These are phyloP conservation scores for Plasmodium blacklocki DNA, from an alignment of 169 alveolate genomes.

Conservation along the genomic window DNA sequence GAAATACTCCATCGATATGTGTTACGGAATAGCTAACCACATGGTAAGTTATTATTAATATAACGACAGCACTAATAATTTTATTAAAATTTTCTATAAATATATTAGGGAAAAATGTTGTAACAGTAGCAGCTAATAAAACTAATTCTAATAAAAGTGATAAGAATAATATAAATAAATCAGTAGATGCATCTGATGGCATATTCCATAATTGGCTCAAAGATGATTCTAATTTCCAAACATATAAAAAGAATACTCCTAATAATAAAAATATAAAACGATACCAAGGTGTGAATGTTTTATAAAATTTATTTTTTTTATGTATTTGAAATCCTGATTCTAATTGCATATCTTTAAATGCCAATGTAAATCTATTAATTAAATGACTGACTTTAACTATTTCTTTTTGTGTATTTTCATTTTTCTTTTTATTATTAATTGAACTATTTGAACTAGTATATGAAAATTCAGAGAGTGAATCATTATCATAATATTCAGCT, in stretches of 20 bases:
- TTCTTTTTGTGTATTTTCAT: slow-evolving; percentile 69
- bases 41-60: slow-evolving; percentile 66
- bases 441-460: slow-evolving; percentile 63
- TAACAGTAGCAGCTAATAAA: slow-evolving; percentile 62
- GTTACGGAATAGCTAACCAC: slow-evolving; percentile 74
- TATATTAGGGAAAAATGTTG: slow-evolving; percentile 63
- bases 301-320: slow-evolving; percentile 81
- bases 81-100: slow-evolving; percentile 76
- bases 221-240: slow-evolving; percentile 68
- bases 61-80: slow-evolving; percentile 71
- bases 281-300: slow-evolving; percentile 83
- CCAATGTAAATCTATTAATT: slow-evolving; percentile 82
- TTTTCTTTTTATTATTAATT: slow-evolving; percentile 60
- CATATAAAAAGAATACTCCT: slow-evolving; percentile 77
- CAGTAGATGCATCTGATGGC: slow-evolving; percentile 36
- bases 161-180: slow-evolving; percentile 41
- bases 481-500: slow-evolving; percentile 48
- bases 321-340: slow-evolving; percentile 82
- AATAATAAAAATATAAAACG: slow-evolving; percentile 77
- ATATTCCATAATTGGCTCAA: slow-evolving; percentile 57
- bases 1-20: slow-evolving; percentile 78
- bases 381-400: slow-evolving; percentile 66
- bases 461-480: slow-evolving; percentile 64
- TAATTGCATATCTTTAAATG: slow-evolving; percentile 85
- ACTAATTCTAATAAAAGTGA: slow-evolving; percentile 61